Conservation (phyloP, 1,139 yeast species). For the Yamadazyma aaseri region DNA sequence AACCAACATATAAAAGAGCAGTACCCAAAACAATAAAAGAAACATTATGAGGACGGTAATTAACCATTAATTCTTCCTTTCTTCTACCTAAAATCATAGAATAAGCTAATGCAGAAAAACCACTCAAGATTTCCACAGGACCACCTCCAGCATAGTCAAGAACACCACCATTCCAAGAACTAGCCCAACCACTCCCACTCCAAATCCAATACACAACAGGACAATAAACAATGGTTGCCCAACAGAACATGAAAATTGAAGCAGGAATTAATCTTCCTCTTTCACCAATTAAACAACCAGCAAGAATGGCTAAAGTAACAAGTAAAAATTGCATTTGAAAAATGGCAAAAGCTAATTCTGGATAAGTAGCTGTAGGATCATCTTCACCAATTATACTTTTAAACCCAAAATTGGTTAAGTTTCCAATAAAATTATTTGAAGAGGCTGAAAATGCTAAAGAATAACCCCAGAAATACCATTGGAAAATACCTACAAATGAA, state of each 20-base stretch:
- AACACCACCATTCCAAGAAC: constrained; percentile 72
- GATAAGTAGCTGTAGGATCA: constrained; percentile 51
- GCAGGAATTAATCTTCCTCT: constrained; percentile 88
- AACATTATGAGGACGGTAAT: constrained; percentile 93
- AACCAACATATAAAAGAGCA: constrained; percentile 61
- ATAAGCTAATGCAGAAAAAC: constrained; percentile 86
- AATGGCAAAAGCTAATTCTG: constrained; percentile 79
- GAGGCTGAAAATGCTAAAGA: constrained; percentile 84
- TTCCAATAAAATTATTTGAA: constrained; percentile 81
- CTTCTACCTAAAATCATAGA: constrained; percentile 82
- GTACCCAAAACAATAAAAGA: constrained; percentile 84
- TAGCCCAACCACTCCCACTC: constrained; percentile 92
- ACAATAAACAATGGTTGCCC: constrained; percentile 91
- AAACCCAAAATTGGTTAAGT: constrained; percentile 78
- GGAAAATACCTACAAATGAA: constrained; percentile 75
- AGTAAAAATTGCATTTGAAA: constrained; percentile 92
- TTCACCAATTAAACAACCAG: constrained; percentile 90
- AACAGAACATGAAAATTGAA: constrained; percentile 75
- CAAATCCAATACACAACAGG: constrained; percentile 95
- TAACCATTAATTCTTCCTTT: constrained; percentile 78
- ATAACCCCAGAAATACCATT: constrained; percentile 99
- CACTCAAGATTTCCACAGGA: constrained; percentile 90
- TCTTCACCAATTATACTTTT: constrained; percentile 61
- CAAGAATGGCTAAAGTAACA: constrained; percentile 85
- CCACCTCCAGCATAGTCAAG: constrained; percentile 98